These are phyloP conservation scores for Neopestalotiopsis sp. DNA, from an alignment of 2,329 filamentous ascomycete genomes.

Conservation along the genomic window DNA sequence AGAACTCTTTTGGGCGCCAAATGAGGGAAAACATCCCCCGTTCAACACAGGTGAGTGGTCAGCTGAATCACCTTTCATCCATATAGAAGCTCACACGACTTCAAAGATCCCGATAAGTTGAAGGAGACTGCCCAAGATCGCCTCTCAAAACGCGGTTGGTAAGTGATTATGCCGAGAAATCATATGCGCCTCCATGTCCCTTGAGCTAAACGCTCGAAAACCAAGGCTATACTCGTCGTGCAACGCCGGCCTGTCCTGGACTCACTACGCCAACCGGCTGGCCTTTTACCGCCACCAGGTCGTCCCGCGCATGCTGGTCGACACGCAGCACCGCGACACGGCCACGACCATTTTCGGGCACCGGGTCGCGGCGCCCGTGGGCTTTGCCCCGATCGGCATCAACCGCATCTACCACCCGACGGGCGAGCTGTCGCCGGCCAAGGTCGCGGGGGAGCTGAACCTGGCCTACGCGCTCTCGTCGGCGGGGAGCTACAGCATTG, in stretches of 20 bases:
- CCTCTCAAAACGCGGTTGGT: constrained; percentile 63
- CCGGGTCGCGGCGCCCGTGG: constrained; percentile 55
- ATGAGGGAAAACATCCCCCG: constrained; percentile 32
- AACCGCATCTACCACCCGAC: constrained; percentile 66
- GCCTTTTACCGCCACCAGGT: constrained; percentile 70
- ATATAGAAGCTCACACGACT: neutral
- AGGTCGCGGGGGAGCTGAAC: constrained; percentile 25
- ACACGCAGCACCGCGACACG: constrained; percentile 65
- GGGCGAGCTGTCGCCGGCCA: constrained; percentile 53
- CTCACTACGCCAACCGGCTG: constrained; percentile 63
- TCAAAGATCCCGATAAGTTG: constrained; percentile 59
- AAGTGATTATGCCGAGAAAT: neutral
- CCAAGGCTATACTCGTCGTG: constrained; percentile 58
- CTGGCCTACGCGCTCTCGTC: constrained; percentile 33
- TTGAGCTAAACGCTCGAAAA: neutral
- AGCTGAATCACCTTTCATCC: neutral
- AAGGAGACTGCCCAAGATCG: constrained; percentile 62
- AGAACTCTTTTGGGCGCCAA: constrained; percentile 34
- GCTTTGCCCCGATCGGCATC: constrained; percentile 33
- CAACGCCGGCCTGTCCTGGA: constrained; percentile 60
- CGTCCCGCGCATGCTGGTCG: constrained; percentile 65
- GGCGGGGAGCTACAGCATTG: constrained; percentile 33
- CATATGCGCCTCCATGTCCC: neutral
- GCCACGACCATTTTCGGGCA: constrained; percentile 65
- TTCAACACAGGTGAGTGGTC: constrained; percentile 31